Evolutionary conservation across 2,329 filamentous ascomycete species (phyloP), one percentile per base, ranked within the genome.

Genomic region (Pseudogymnoascus sp.): DNA sequence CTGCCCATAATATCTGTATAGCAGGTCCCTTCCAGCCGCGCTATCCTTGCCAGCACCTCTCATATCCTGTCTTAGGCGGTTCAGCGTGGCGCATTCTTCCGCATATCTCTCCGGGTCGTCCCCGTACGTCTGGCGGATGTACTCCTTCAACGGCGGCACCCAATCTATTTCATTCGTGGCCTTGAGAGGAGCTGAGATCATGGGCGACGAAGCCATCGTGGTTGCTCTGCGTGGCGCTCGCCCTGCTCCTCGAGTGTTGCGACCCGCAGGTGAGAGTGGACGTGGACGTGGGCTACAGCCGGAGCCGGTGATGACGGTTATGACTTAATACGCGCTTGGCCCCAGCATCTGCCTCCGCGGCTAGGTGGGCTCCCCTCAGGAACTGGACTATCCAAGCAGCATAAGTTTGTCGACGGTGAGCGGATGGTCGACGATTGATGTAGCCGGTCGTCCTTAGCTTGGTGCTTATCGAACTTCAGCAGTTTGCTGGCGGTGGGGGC

Each of bases 101-200:
- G 87, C 85, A 79, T 99, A 99, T 69, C 91, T 86, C 74, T 99
- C 94, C 28, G 94, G 93, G 73, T 97, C 93, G 76, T 99, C 94
- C 73, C 92, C 92, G 74, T 99, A 97, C 22, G 89, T 95, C 69
- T 92, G 84, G 67, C 92, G 85, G 70, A 99, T 99, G 79, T 97
- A 97, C 66, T 82, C 80, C 79, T 97, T 97, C 67, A 99, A 82
- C 57, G 94, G 94, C 57, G 83, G 81, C 66, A 97, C 83, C 94
- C 94, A 99, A 82, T 99, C 94, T 73, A 99, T 96, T 80, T 99
- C 94, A 81, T 92, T 96, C 66, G 94, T 99, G 60, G 84, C 84
- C 85, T 89, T 97, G 71, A 97, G 83, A 73, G 93, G 93, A 82
- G 88, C 87, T 70, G 92, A 95, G 70, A 97, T 87, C 93, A 97